phyloP scores from a whole-genome alignment of 2,329 filamentous ascomycete species.

The Alternaria gansuensis region DNA sequence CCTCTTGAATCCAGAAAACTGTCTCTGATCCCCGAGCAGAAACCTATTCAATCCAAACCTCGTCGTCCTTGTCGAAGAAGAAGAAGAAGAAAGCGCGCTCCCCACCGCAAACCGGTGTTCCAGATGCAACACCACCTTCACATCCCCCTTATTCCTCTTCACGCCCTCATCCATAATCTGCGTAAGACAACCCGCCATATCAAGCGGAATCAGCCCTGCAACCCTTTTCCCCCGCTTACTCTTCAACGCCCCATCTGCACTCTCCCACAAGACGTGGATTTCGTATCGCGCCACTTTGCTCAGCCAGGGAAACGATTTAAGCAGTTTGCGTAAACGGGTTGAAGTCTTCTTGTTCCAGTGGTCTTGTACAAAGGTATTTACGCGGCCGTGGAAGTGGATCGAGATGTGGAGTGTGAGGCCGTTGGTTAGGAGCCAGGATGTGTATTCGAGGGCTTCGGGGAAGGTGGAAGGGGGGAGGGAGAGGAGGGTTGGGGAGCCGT shows the following conservation, averaged over 20 bases:
- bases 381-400: conserved; percentile 39
- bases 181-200: conserved; percentile 33
- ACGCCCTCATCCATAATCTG: conserved; percentile 26
- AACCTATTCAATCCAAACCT: conserved; percentile 33
- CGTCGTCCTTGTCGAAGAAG: not conserved
- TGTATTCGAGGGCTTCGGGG: conserved; percentile 42
- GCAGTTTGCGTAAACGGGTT: conserved; percentile 35
- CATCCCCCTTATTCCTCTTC: conserved; percentile 23
- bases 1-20: not conserved
- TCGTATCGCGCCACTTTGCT: conserved; percentile 34
- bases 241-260: conserved; percentile 27
- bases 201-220: conserved; percentile 28
- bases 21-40: not conserved
- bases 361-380: conserved; percentile 37
- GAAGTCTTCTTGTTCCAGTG: conserved; percentile 43
- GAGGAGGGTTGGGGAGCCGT: conserved; percentile 35
- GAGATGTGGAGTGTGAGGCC: conserved; percentile 32
- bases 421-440: conserved; percentile 32
- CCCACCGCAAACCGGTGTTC: conserved; percentile 22
- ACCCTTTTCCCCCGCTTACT: conserved; percentile 29
- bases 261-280: conserved; percentile 39
- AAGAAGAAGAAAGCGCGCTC: conserved; percentile 7
- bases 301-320: conserved; percentile 39
- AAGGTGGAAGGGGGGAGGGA: conserved; percentile 29
- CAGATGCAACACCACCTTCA: conserved; percentile 28